These are phyloP conservation scores for Phaeophleospora eucalypticola DNA, from an alignment of 2,329 filamentous ascomycete genomes.

Conservation along the genomic window DNA sequence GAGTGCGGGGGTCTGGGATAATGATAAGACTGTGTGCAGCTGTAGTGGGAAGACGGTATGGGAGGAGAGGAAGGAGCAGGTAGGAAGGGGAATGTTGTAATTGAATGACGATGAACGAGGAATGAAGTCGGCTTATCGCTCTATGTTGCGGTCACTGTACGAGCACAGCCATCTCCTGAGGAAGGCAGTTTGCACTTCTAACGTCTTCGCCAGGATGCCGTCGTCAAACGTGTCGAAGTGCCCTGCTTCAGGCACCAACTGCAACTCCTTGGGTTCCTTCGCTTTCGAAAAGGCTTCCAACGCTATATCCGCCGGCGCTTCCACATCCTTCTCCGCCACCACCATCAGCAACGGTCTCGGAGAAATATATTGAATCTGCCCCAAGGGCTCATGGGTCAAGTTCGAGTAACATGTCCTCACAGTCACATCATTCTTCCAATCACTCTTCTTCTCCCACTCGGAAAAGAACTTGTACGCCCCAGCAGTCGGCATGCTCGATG, in stretches of 20 bases:
- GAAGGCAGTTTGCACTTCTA: slow-evolving; percentile 33
- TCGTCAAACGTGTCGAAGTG: slow-evolving; percentile 39
- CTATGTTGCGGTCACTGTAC: not conserved
- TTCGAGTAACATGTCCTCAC: slow-evolving; percentile 25
- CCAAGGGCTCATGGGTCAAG: slow-evolving; percentile 15
- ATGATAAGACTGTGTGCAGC: slow-evolving; percentile 96
- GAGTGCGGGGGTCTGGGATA: slow-evolving; percentile 97
- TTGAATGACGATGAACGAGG: not conserved
- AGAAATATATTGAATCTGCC: slow-evolving; percentile 35
- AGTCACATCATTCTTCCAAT: slow-evolving; percentile 40
- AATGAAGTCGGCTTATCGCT: not conserved
- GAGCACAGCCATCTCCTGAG: slow-evolving; percentile 13
- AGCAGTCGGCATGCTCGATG: slow-evolving; percentile 33
- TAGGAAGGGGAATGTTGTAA: slow-evolving; percentile 82
- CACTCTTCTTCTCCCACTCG: slow-evolving; percentile 31
- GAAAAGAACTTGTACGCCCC: slow-evolving; percentile 37
- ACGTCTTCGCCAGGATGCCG: slow-evolving; percentile 29
- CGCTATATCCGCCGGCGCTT: slow-evolving; percentile 34
- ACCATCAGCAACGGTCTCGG: slow-evolving; percentile 41
- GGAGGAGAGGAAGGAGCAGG: slow-evolving; percentile 91
- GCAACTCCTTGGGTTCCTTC: slow-evolving; percentile 39
- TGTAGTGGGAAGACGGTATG: slow-evolving; percentile 97
- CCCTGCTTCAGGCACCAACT: slow-evolving; percentile 33
- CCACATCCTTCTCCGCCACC: slow-evolving; percentile 32
- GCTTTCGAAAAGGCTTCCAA: slow-evolving; percentile 36